Conservation (phyloP, 2,329 filamentous ascomycete species). For the Clarireedia hainanense region DNA sequence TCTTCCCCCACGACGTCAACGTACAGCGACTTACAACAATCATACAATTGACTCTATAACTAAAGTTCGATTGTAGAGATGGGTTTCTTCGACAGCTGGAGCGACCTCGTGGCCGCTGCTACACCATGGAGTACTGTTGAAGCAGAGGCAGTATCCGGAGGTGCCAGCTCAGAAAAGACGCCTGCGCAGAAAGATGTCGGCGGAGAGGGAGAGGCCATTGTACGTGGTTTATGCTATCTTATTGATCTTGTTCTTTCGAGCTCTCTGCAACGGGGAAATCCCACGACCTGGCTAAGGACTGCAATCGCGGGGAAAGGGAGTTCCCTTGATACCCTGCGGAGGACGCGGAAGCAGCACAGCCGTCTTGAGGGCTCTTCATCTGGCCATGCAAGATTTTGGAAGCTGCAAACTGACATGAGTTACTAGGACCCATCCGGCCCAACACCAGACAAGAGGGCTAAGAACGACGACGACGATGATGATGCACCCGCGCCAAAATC, state of each 20-base stretch:
- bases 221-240: not conserved
- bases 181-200: slow-evolving; percentile 40
- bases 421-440: slow-evolving; percentile 17
- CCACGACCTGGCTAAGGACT: no score
- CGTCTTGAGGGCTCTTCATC: not conserved
- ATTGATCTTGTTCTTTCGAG: not conserved
- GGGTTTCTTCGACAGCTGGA: slow-evolving; percentile 60
- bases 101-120: slow-evolving; percentile 56
- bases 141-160: slow-evolving; percentile 43
- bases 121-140: slow-evolving; percentile 57
- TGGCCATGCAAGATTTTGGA: not conserved
- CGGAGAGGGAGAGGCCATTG: slow-evolving; percentile 33
- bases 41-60: slow-evolving; percentile 9
- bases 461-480: slow-evolving; percentile 32
- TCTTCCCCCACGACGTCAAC: slow-evolving; percentile 4
- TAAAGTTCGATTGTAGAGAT: slow-evolving; percentile 33
- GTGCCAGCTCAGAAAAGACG: slow-evolving; percentile 31
- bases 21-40: slow-evolving; percentile 1
- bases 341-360: not conserved
- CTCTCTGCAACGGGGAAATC: no score
- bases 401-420: not conserved
- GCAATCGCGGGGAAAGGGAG: not conserved
- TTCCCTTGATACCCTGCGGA: slow-evolving; percentile 1
- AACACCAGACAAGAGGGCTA: slow-evolving; percentile 12
- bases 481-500: not conserved